These are phyloP conservation scores for Neodidymelliopsis sp. DNA, from an alignment of 2,329 filamentous ascomycete genomes.

Conservation along the genomic window DNA sequence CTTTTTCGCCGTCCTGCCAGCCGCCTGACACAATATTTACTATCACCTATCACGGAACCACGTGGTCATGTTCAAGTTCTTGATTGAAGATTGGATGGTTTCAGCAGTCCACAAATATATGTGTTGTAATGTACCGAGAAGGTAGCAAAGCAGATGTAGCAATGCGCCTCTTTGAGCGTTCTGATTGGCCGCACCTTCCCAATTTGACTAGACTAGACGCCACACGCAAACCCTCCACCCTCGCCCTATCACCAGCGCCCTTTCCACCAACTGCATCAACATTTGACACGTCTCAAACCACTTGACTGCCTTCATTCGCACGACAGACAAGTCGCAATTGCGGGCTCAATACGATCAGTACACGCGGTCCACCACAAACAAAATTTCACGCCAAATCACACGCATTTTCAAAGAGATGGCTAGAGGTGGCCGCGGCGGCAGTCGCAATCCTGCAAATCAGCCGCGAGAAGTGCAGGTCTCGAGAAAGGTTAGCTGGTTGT, in stretches of 20 bases:
- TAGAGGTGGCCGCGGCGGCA: slow-evolving; percentile 44
- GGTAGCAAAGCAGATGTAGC: not conserved
- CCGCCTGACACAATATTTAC: too few species aligned
- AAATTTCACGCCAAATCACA: slow-evolving; percentile 30
- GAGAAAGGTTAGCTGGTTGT: slow-evolving; percentile 60
- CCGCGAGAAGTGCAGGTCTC: slow-evolving; percentile 56
- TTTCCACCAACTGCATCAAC: slow-evolving; percentile 3
- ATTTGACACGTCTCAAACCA: slow-evolving; percentile 7
- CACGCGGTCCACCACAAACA: slow-evolving; percentile 3
- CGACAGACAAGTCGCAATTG: not conserved
- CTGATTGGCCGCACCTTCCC: slow-evolving; percentile 7
- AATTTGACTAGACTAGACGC: slow-evolving; percentile 1
- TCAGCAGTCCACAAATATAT: too few species aligned
- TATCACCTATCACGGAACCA: too few species aligned
- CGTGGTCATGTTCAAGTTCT: too few species aligned
- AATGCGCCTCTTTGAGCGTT: not conserved
- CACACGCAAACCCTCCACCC: not conserved
- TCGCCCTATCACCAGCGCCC: slow-evolving; percentile 3
- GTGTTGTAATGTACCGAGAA: too few species aligned
- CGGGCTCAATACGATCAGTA: not conserved
- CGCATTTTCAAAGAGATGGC: slow-evolving; percentile 28
- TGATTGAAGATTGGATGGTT: too few species aligned
- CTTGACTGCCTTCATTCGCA: too few species aligned
- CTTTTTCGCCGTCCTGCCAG: too few species aligned
- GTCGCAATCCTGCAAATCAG: slow-evolving; percentile 47